Conservation (phyloP, 2,329 filamentous ascomycete species). For the Decorospora gaudefroyi region DNA sequence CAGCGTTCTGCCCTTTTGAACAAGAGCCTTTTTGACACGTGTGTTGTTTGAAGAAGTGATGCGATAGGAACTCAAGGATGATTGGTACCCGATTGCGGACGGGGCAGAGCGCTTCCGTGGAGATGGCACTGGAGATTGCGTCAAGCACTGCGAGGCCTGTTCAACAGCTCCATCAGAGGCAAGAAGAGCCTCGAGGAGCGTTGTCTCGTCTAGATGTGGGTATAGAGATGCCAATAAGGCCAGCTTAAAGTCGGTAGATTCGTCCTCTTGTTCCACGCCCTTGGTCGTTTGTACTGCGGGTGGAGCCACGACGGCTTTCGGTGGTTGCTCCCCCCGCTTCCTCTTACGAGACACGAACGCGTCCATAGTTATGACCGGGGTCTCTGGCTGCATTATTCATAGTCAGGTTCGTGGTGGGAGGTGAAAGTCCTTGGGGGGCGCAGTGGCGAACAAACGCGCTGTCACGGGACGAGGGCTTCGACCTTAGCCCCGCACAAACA, state of each 20-base stretch:
- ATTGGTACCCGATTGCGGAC: slow-evolving; percentile 50
- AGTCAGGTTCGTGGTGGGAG: not conserved
- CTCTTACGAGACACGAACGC: slow-evolving; percentile 48
- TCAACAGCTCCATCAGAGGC: slow-evolving; percentile 77
- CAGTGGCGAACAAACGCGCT: slow-evolving; percentile 11
- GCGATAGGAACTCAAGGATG: slow-evolving; percentile 46
- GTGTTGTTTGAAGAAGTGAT: slow-evolving; percentile 15
- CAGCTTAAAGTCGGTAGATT: slow-evolving; percentile 88
- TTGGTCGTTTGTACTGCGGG: not conserved
- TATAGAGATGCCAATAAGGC: slow-evolving; percentile 80
- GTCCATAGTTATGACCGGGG: slow-evolving; percentile 35
- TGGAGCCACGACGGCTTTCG: slow-evolving; percentile 3
- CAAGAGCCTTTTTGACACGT: slow-evolving; percentile 54
- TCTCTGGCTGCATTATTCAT: not conserved
- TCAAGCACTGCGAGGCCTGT: slow-evolving; percentile 63
- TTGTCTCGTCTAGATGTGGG: slow-evolving; percentile 64
- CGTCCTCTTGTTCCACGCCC: slow-evolving; percentile 52
- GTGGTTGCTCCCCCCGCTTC: slow-evolving; percentile 26
- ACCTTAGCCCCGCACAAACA: slow-evolving; percentile 26
- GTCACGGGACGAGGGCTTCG: slow-evolving; percentile 24
- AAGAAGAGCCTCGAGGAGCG: slow-evolving; percentile 77
- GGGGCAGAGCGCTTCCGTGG: slow-evolving; percentile 39
- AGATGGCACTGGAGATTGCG: slow-evolving; percentile 34
- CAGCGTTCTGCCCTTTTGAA: slow-evolving; percentile 79
- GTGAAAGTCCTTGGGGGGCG: not conserved